A percentile compares a stretch with the other conserved stretches of the same genome.
These are phyloP conservation scores for Trichosporon coremiiforme DNA, from an alignment of 1,284 basidiomycete genomes.

Conservation along the genomic window DNA sequence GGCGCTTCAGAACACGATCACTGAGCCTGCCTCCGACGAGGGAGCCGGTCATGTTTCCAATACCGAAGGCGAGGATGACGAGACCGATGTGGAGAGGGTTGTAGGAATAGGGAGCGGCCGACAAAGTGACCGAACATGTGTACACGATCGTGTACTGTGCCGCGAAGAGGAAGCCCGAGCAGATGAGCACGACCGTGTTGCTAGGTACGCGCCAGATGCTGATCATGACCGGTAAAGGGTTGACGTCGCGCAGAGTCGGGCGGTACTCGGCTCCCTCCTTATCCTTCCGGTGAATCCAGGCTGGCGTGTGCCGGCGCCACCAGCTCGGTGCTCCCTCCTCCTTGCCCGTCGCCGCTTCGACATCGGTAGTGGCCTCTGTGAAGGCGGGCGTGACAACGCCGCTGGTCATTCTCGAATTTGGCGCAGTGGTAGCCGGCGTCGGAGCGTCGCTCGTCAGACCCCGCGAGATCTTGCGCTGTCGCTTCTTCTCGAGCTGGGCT, in stretches of 20 bases:
- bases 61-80: slow-evolving; percentile 71
- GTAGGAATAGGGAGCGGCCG: slow-evolving; percentile 65
- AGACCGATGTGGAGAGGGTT: slow-evolving; percentile 72
- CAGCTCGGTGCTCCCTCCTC: background rate
- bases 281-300: background rate
- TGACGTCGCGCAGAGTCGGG: slow-evolving; percentile 69
- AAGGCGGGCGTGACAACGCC: slow-evolving; percentile 16
- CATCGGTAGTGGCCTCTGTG: slow-evolving; percentile 19
- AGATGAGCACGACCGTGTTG: slow-evolving; percentile 68
- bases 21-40: slow-evolving; percentile 75
- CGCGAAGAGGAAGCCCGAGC: slow-evolving; percentile 71
- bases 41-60: slow-evolving; percentile 69
- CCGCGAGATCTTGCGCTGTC: slow-evolving; percentile 35
- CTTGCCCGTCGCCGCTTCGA: slow-evolving; percentile 7
- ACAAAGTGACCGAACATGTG: slow-evolving; percentile 67
- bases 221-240: slow-evolving; percentile 67
- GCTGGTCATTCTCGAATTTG: background rate
- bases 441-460: slow-evolving; percentile 40
- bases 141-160: slow-evolving; percentile 69
- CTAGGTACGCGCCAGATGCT: slow-evolving; percentile 65
- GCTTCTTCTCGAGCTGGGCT: slow-evolving; percentile 37
- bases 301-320: background rate
- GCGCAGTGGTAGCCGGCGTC: slow-evolving; percentile 37
- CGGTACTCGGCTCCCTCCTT: slow-evolving; percentile 58
- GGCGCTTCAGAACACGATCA: slow-evolving; percentile 64